A percentile compares a stretch with the other conserved stretches of the same genome.
phyloP scores from a whole-genome alignment of 768 basidiomycete genomes.

The Cantharellus anzutake region DNA sequence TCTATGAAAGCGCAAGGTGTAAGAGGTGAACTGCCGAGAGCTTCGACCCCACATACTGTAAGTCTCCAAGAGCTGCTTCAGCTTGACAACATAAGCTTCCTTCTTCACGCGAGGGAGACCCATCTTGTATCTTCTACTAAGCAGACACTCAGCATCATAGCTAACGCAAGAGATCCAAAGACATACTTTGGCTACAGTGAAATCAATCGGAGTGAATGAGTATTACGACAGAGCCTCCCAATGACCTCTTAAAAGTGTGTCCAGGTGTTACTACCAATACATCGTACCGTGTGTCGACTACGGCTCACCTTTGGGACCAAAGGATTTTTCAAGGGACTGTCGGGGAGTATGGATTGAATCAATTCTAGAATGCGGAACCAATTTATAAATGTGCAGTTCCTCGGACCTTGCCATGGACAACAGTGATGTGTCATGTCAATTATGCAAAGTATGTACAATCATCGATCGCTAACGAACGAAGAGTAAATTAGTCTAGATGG shows the following conservation, averaged over 20 bases:
- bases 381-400: not conserved
- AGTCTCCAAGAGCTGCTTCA: slow-evolving; percentile 79
- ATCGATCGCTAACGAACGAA: no score
- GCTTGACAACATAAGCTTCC: slow-evolving; percentile 77
- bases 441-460: no score
- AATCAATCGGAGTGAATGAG: slow-evolving; percentile 8
- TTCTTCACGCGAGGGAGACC: slow-evolving; percentile 84
- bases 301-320: slow-evolving; percentile 46
- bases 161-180: slow-evolving; percentile 13
- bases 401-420: not conserved
- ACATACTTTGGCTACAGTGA: slow-evolving; percentile 16
- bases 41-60: slow-evolving; percentile 41
- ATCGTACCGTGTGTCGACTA: slow-evolving; percentile 8
- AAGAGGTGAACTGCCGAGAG: slow-evolving; percentile 2
- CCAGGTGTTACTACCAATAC: not conserved
- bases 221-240: slow-evolving; percentile 48
- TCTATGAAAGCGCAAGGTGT: slow-evolving; percentile 27
- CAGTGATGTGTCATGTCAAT: not conserved
- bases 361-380: not conserved
- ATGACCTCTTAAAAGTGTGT: slow-evolving; percentile 47
- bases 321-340: slow-evolving; percentile 82
- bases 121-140: slow-evolving; percentile 36
- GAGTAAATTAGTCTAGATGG: no score
- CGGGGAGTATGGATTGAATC: not conserved
- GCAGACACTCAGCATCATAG: slow-evolving; percentile 14